Conservation (phyloP, 2,329 filamentous ascomycete species). For the Immersiporthe knoxdaviesiana region DNA sequence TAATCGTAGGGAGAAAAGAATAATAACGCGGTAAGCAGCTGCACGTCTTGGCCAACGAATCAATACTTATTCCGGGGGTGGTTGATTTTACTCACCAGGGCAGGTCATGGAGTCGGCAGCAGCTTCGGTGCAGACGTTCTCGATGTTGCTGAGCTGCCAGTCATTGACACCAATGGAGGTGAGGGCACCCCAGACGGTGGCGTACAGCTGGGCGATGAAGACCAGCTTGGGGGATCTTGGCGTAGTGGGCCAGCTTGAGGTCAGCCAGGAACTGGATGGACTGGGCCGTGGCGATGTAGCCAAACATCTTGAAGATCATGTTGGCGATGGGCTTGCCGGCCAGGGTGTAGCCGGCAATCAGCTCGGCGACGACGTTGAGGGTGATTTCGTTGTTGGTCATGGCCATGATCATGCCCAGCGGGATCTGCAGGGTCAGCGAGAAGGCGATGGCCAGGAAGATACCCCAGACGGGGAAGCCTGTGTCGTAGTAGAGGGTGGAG, state of each 20-base stretch:
- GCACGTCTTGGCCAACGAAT: too few relatives aligned
- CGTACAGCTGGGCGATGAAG: slow-evolving; percentile 62
- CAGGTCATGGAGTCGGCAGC: slow-evolving; percentile 55
- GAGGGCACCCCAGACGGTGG: slow-evolving; percentile 57
- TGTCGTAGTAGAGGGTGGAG: slow-evolving; percentile 41
- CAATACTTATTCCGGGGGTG: too few relatives aligned
- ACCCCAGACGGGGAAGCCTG: slow-evolving; percentile 44
- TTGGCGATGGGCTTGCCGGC: slow-evolving; percentile 50
- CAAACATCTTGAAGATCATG: slow-evolving; percentile 50
- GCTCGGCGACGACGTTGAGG: slow-evolving; percentile 52
- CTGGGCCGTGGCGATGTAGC: slow-evolving; percentile 47
- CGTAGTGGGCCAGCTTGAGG: slow-evolving; percentile 46
- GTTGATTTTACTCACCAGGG: slow-evolving; percentile 38
- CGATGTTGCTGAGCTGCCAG: slow-evolving; percentile 54
- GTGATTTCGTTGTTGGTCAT: slow-evolving; percentile 48
- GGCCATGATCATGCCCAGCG: slow-evolving; percentile 48
- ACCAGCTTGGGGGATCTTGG: slow-evolving; percentile 65
- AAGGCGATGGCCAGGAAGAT: slow-evolving; percentile 48
- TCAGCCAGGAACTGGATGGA: slow-evolving; percentile 52
- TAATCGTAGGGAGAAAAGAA: too few relatives aligned
- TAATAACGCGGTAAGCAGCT: background rate
- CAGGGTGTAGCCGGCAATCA: slow-evolving; percentile 49
- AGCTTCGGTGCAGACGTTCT: slow-evolving; percentile 51
- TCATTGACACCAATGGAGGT: slow-evolving; percentile 52
- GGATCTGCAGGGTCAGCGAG: slow-evolving; percentile 47